Evolutionary conservation across 2,329 filamentous ascomycete genomes (phyloP), one percentile per base, ranked within the genome.

Genomic region (Scedosporium minutisporum): DNA sequence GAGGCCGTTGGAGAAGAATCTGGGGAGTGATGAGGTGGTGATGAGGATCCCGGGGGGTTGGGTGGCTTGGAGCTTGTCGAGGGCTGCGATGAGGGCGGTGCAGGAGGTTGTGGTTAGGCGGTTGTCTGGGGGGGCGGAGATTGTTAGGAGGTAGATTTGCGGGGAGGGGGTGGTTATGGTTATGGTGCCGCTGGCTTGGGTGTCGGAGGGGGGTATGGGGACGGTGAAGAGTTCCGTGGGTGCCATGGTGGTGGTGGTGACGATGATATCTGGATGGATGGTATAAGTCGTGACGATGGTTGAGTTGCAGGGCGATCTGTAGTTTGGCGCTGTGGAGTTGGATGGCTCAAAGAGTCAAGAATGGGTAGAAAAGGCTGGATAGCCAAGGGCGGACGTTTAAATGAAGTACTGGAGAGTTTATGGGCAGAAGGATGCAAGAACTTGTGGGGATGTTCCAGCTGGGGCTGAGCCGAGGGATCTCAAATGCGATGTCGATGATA

Each of bases 1-100:
- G n/a, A 95, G 81, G 0, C 90, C 90, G 75, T 93, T 93, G 72
- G 83, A 87, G 77, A 89, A 95, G 79, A 93, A 93, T 71, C 95
- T 95, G 60, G 78, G 72, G 64, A 93, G 88, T 58, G 81, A 83
- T 51, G 86, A 89, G 0, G 90, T 93, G 4, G 90, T 93, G 64
- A 93, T 78, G 14, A 95, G 80, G 5, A 93, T 89, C 61, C 90
- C 90, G n/a, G 82, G 82, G 0, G 83, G 79, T 68, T 88, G 80
- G 58, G 71, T 68, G 62, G 80, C 80, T 73, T 92, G 87, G 69
- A 95, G 76, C 23, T 90, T 85, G 75, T 95, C 89, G 65, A 95
- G 84, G 3, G 89, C 87, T 10, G 86, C 77, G 38, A 90, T 77
- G 44, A 93, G 74, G 12, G 89, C 81, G 63, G 82, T 77, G 75